These are phyloP conservation scores for Acephala macrosclerotiorum DNA, from an alignment of 2,329 filamentous ascomycete species.

Conservation along the genomic window DNA sequence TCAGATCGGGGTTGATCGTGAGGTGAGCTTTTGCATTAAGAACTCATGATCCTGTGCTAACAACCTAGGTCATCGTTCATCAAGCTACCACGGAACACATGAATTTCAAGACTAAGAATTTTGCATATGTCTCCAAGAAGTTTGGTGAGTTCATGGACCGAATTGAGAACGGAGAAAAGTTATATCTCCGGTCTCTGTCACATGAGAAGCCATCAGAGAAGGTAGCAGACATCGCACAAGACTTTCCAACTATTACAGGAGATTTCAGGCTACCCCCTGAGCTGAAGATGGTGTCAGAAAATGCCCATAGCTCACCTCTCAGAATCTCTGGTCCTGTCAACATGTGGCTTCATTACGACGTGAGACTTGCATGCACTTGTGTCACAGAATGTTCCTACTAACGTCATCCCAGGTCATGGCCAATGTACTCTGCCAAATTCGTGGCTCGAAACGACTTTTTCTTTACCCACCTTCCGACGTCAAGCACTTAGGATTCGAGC, in stretches of 20 bases:
- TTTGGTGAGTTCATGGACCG: slow-evolving; percentile 73
- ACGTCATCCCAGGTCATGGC: slow-evolving; percentile 72
- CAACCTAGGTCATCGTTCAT: slow-evolving; percentile 73
- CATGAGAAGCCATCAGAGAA: slow-evolving; percentile 69
- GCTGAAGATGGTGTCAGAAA: slow-evolving; percentile 64
- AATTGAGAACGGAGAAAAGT: slow-evolving; percentile 62
- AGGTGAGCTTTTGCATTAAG: slow-evolving; percentile 52
- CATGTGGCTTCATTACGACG: slow-evolving; percentile 93
- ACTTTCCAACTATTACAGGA: slow-evolving; percentile 72
- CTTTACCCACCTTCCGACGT: slow-evolving; percentile 84
- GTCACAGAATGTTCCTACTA: slow-evolving; percentile 10
- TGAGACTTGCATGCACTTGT: slow-evolving; percentile 46
- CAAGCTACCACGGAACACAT: slow-evolving; percentile 70
- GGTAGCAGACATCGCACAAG: slow-evolving; percentile 72
- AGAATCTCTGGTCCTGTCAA: slow-evolving; percentile 81
- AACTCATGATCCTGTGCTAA: slow-evolving; percentile 16
- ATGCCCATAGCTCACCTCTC: slow-evolving; percentile 79
- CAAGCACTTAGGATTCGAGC: slow-evolving; percentile 70
- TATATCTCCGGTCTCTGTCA: slow-evolving; percentile 84
- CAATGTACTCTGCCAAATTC: slow-evolving; percentile 83
- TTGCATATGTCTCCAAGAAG: slow-evolving; percentile 72
- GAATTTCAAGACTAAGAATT: slow-evolving; percentile 87
- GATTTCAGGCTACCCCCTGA: slow-evolving; percentile 76
- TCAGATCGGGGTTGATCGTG: slow-evolving; percentile 65
- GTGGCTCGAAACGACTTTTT: slow-evolving; percentile 74